Evolutionary conservation across 352 stramenopile genomes (phyloP).

Genomic region (Globisporangium abappressorium): DNA sequence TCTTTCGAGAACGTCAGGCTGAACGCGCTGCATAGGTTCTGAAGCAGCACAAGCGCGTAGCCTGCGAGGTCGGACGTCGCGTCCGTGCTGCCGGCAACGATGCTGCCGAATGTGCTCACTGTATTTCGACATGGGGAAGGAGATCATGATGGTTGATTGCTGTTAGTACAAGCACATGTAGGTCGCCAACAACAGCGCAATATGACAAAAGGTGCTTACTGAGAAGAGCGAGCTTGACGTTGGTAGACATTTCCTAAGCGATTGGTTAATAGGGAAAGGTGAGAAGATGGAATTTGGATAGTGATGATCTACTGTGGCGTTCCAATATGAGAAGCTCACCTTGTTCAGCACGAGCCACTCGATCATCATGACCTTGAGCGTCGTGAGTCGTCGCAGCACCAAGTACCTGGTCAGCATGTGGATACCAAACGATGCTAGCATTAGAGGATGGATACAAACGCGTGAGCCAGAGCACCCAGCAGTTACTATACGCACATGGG

Average conservation of each 20-base stretch:
- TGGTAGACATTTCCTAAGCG: constrained; percentile 34
- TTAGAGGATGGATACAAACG: neutral
- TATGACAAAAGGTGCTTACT: constrained; percentile 24
- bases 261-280: neutral
- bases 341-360: constrained; percentile 74
- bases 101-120: constrained; percentile 60
- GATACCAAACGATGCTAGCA: neutral
- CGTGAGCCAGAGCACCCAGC: neutral
- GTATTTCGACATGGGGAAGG: neutral
- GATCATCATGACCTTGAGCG: constrained; percentile 74
- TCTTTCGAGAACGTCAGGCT: constrained; percentile 69
- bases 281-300: neutral
- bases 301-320: neutral
- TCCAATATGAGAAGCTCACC: constrained; percentile 13
- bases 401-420: constrained; percentile 33
- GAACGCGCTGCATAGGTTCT: constrained; percentile 67
- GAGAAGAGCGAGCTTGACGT: constrained; percentile 59
- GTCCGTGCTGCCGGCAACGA: constrained; percentile 59
- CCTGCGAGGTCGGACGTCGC: constrained; percentile 35
- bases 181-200: neutral
- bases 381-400: constrained; percentile 66
- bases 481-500: constrained; percentile 46
- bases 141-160: neutral
- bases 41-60: constrained; percentile 59
- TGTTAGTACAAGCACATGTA: neutral